Evolutionary conservation across 148 eudicot genomes (phyloP), one percentile per base, ranked within the genome.

Genomic region (Chenopodium berlandieri): DNA sequence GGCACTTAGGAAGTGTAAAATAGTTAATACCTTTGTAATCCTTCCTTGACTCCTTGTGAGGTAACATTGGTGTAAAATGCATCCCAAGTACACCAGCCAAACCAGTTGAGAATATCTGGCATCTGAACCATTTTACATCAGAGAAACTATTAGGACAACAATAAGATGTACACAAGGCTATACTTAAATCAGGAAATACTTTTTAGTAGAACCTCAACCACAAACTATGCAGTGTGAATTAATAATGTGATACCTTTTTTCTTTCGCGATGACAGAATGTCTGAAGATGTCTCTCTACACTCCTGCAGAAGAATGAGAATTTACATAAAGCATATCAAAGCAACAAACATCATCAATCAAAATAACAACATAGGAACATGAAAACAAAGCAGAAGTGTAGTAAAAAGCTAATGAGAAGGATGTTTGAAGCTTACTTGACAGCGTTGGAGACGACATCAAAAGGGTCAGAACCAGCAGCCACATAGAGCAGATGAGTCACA

Each of bases 11-110:
- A 5, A 34, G 44, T 40, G 44, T 40, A 4, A 78, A 44, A 31
- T 23, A 22, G 48, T 32, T 52, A 17, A n/a, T 80, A 94, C 97
- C 98, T 92, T 65, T 90, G 83, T 60, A 94, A 79, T 54, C 97
- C 98, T 52, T 89, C 87, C 77, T 85, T 91, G 31, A 91, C 96
- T 25, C 97, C 97, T 71, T 91, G 88, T 58, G 95, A 86, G 30
- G 90, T 90, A 71, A 94, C 97, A 71, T 91, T 86, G 2, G 95
- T 90, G 71, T 94, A 92, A 85, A 94, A 94, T 56, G 98, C 98
- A 85, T 94, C 97, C 97, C 98, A 94, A 7, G 97, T 94, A 83
- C 98, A 94, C 98, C 98, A 94, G 68, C 98, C 98, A 76, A 94
- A 94, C 95, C 95, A 94, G 86, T 92, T 91, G 78, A 92, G 74